Conservation (phyloP, 1,284 basidiomycete species). For the Cryptococcus wingfieldii region DNA sequence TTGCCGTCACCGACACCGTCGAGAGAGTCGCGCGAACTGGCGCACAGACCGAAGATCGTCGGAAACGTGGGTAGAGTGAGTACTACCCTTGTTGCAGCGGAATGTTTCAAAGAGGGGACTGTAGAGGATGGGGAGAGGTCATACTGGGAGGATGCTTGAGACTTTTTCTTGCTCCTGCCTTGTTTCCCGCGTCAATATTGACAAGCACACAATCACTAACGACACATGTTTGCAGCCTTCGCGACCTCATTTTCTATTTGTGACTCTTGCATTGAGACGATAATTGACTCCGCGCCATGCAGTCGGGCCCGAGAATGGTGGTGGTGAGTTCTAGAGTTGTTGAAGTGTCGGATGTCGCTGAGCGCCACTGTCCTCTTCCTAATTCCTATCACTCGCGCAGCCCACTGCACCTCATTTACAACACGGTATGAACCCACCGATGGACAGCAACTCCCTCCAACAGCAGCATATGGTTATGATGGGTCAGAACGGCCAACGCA, state of each 20-base stretch:
- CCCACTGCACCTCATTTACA: slow-evolving; percentile 12
- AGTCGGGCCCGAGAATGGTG: slow-evolving; percentile 14
- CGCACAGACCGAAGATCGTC: slow-evolving; percentile 1
- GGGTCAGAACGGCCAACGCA: slow-evolving; percentile 5
- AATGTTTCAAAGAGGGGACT: background rate
- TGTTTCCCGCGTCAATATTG: background rate
- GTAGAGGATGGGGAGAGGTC: no score
- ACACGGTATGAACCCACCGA: slow-evolving; percentile 11
- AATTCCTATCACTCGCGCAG: background rate
- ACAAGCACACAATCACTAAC: background rate
- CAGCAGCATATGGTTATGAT: slow-evolving; percentile 13
- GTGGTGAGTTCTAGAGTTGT: slow-evolving; percentile 8
- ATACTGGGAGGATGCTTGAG: background rate
- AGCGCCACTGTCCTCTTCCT: no score
- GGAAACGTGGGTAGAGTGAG: background rate
- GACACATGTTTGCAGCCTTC: background rate
- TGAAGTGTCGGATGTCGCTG: background rate
- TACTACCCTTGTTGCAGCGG: background rate
- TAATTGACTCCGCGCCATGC: slow-evolving; percentile 4
- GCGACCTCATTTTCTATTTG: background rate
- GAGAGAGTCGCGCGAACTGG: background rate
- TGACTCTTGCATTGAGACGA: no score
- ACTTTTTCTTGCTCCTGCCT: background rate
- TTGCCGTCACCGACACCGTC: background rate
- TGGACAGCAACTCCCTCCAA: slow-evolving; percentile 9